These are phyloP conservation scores for Serendipita indica DNA, from an alignment of 768 basidiomycete genomes.

Conservation along the genomic window DNA sequence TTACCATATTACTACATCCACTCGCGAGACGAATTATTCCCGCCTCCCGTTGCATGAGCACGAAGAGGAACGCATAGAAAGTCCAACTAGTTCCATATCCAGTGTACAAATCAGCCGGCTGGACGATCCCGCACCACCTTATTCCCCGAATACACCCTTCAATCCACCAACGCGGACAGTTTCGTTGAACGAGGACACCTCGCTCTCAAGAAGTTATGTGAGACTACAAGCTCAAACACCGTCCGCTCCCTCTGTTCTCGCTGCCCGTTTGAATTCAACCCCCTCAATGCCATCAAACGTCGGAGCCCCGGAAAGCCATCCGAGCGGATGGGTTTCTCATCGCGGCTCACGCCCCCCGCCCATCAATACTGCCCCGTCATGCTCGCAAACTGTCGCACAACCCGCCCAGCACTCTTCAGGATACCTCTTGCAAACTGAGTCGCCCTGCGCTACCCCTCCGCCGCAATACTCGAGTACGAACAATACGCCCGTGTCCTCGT, in stretches of 20 bases:
- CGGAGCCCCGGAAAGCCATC: neutral
- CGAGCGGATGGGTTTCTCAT: neutral
- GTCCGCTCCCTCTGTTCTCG: no score
- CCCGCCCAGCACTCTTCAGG: neutral
- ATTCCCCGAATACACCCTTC: no score
- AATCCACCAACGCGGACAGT: neutral
- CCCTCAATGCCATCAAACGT: neutral
- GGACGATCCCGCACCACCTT: conserved; percentile 1
- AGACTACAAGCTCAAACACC: neutral
- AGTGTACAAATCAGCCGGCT: neutral
- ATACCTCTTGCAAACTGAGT: neutral
- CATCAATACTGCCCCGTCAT: no score
- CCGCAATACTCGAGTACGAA: conserved; percentile 1
- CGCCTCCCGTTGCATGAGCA: neutral
- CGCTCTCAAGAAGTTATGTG: neutral
- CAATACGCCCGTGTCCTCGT: neutral
- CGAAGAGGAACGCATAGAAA: neutral
- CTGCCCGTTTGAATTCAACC: no score
- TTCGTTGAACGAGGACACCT: neutral
- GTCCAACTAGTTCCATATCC: neutral
- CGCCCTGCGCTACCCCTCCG: conserved; percentile 4
- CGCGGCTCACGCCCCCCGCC: no score
- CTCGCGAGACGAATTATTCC: neutral
- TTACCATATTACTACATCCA: neutral
- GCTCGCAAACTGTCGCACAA: no score